Base-by-base conservation (phyloP, 2,329 filamentous ascomycete genomes). In the Aspergillus awamori region DNA sequence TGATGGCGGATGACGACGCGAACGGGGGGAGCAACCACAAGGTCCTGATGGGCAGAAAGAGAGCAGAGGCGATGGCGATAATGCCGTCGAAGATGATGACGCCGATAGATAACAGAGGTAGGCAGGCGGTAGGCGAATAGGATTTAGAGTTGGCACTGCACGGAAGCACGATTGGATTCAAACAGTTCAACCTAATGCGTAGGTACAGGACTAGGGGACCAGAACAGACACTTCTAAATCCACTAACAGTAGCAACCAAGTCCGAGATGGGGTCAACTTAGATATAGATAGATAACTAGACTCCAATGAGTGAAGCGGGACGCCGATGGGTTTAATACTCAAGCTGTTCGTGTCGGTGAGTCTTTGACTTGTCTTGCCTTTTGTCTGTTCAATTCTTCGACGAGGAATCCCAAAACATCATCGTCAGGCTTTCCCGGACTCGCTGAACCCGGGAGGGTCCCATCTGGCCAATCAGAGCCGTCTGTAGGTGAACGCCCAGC, bases 121-220 rank as follows among this genome's bases (percentile, higher is more conserved):
- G 33, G 53, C 15, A 56, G 53, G 53, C 53, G 53, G 53, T 56
- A 33, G 53, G 24, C 53, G 53, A 56, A 56, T 56, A 28, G 43
- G 39, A 56, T 36, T 56, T 56, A 56, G 43, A 45, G 53, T 56
- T 56, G 41, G 39, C 41, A 20, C 53, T 47, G 53, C 53, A 56
- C 47, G 47, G 47, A 28, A 28, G 47, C 47, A 33, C 47, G 47
- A 51, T 51, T 51, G 47, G 47, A 28, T 28, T 51, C 11, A 22
- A 24, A 45, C 20, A 45, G 20, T 45, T 45, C 20, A 24, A 20
- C 41, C 8, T 6, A 22, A 22, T 24, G 10, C 41, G 20, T 22
- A 22, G 41, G 11, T 45, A 45, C 41, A 45, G 41, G 8, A 45
- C 15, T 43, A 43, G 20, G 8, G 11, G 41, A 20, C 11, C 17